phyloP scores from a whole-genome alignment of 768 basidiomycete genomes.

The Rhizopogon vesiculosus region DNA sequence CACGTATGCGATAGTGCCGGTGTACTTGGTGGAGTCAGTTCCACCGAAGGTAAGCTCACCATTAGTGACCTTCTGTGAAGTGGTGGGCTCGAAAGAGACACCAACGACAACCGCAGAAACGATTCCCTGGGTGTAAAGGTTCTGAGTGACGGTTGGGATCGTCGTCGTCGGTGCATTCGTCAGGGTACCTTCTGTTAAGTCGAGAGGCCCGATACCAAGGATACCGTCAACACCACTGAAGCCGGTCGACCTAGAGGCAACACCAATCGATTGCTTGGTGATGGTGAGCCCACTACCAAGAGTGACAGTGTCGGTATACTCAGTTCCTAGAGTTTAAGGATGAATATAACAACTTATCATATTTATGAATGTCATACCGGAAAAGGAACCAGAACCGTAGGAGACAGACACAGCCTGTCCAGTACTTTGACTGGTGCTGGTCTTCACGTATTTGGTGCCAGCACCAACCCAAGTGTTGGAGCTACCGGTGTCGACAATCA shows the following conservation, averaged over 20 bases:
- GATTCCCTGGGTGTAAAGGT: slow-evolving; percentile 35
- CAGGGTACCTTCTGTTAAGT: slow-evolving; percentile 41
- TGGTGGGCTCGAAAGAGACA: slow-evolving; percentile 48
- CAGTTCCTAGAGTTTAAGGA: slow-evolving; percentile 27
- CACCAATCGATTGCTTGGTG: slow-evolving; percentile 58
- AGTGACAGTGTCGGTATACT: slow-evolving; percentile 51
- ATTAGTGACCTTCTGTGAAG: slow-evolving; percentile 24
- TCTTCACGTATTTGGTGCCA: slow-evolving; percentile 33
- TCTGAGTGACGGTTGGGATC: slow-evolving; percentile 57
- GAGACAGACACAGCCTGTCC: slow-evolving; percentile 34
- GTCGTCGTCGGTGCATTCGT: neutral
- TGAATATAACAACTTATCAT: neutral
- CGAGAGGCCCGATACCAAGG: slow-evolving; percentile 58
- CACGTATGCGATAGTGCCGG: slow-evolving; percentile 38
- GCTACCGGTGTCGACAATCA: slow-evolving; percentile 51
- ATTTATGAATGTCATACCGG: slow-evolving; percentile 30
- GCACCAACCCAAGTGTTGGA: slow-evolving; percentile 65
- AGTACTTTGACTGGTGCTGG: slow-evolving; percentile 41
- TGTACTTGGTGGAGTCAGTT: slow-evolving; percentile 18
- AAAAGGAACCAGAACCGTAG: slow-evolving; percentile 61
- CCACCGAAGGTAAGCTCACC: slow-evolving; percentile 54
- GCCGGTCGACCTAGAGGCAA: slow-evolving; percentile 41
- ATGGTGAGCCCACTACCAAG: slow-evolving; percentile 49
- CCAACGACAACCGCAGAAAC: slow-evolving; percentile 40
- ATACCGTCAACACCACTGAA: slow-evolving; percentile 57